These are phyloP conservation scores for Phyllachora maydis DNA, from an alignment of 2,329 filamentous ascomycete species.

Conservation along the genomic window DNA sequence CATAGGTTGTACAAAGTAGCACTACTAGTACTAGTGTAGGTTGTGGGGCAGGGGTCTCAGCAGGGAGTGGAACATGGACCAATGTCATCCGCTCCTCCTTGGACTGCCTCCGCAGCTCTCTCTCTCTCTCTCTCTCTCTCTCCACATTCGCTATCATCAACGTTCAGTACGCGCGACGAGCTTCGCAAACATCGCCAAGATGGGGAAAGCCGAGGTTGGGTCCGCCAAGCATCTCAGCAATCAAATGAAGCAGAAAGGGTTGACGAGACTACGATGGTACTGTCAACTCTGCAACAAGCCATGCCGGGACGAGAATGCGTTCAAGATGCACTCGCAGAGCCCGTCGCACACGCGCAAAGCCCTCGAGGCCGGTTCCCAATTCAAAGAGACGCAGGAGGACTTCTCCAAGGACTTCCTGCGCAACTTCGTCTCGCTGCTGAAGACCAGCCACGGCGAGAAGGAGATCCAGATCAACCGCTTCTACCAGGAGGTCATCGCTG, in stretches of 20 bases:
- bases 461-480: slow-evolving; percentile 67
- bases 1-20: no score
- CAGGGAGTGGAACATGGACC: no score
- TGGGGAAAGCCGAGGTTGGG: slow-evolving; percentile 85
- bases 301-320: slow-evolving; percentile 66
- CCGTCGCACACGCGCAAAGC: slow-evolving; percentile 85
- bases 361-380: slow-evolving; percentile 69
- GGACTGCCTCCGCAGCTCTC: no score
- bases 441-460: slow-evolving; percentile 80
- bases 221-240: slow-evolving; percentile 82
- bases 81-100: no score
- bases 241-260: slow-evolving; percentile 65
- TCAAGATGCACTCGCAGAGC: slow-evolving; percentile 71
- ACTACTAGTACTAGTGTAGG: no score
- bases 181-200: slow-evolving; percentile 21
- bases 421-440: slow-evolving; percentile 59
- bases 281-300: slow-evolving; percentile 13
- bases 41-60: no score
- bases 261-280: slow-evolving; percentile 75
- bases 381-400: slow-evolving; percentile 65
- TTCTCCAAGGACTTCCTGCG: slow-evolving; percentile 65
- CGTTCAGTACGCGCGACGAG: no score
- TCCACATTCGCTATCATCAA: no score
- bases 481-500: slow-evolving; percentile 82
- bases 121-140: no score